These are phyloP conservation scores for Delonix regia DNA, from an alignment of 306 rosid genomes.

Conservation along the genomic window DNA sequence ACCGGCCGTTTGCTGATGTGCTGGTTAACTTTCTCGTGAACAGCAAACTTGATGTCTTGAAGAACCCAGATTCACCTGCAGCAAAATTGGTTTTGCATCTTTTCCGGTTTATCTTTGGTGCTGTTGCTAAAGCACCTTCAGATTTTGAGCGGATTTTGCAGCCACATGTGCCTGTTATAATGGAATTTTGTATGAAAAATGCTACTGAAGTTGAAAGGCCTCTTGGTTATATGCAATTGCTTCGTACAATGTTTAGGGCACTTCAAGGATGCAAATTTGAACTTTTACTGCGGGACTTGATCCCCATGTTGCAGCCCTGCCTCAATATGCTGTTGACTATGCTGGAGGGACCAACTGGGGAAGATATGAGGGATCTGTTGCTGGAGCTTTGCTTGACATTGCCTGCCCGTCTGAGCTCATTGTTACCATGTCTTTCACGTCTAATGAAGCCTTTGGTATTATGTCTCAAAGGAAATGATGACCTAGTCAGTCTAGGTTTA, in stretches of 20 bases:
- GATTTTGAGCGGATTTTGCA: constrained; percentile 98
- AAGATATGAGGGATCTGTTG: constrained; percentile 93
- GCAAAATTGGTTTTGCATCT: constrained; percentile 94
- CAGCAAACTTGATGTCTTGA: constrained; percentile 87
- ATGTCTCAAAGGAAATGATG: constrained; percentile 91
- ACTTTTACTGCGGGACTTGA: constrained; percentile 90
- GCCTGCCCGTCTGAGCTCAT: constrained; percentile 96
- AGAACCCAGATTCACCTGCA: constrained; percentile 85
- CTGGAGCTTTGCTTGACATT: constrained; percentile 95
- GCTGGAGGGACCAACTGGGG: constrained; percentile 97
- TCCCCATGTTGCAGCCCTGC: constrained; percentile 91
- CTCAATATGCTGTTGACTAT: constrained; percentile 92
- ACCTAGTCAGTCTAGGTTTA: constrained; percentile 87
- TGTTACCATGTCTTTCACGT: constrained; percentile 88
- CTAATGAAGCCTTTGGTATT: constrained; percentile 97
- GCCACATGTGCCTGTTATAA: constrained; percentile 91
- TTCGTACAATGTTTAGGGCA: constrained; percentile 82
- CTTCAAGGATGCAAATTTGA: constrained; percentile 94
- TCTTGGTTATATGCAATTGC: constrained; percentile 95
- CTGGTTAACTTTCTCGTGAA: constrained; percentile 89
- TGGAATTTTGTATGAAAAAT: constrained; percentile 96
- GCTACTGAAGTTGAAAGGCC: constrained; percentile 95
- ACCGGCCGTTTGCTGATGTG: constrained; percentile 91
- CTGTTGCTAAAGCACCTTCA: constrained; percentile 94
- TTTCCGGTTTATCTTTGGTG: constrained; percentile 86